Base-by-base conservation (phyloP, 1,139 yeast genomes). In the Arxiozyma telluris region DNA sequence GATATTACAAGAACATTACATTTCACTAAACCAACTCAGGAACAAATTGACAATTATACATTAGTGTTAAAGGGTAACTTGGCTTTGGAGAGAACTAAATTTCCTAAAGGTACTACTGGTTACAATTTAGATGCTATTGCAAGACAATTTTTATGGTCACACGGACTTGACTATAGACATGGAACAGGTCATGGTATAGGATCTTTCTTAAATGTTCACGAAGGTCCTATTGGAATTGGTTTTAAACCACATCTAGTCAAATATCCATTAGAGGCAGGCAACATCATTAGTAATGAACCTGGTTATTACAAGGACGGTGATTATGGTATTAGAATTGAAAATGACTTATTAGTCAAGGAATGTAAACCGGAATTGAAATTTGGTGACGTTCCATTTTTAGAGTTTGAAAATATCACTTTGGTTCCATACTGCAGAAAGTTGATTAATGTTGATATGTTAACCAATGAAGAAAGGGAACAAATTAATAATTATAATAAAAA, bases 111-210 rank as follows among this genome's bases (percentile, higher is more conserved):
- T 41, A 84, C 95, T 5, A 81, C 88, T 23, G 98, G 98, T 2
- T 81, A 79, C 64, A 80, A 81, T 70, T 79, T 94, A 54, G 99
- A 94, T 68, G 77, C 84, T 1, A 76, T 91, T 55, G 98, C 98
- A 1, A 83, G 99, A 67, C 98, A 91, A 71, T 80, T 70, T 67
- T 75, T 94, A 62, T 93, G 98, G 98, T 72, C 78, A 44, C 71
- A 82, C 52, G 97, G 97, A 1, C 76, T 93, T 54, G 97, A 94
- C 71, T 94, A 93, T 71, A 82, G 86, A 53, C 99, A 94, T 69
- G 98, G 98, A 34, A 94, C 98, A 0, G 94, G 97, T 1, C 99
- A 94, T 70, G 98, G 98, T n/a, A 83, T 94, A 52, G 98, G 97
- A 4, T 77, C 96, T 0, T 93, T 76, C 67, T 79, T 94, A 59